Conservation (phyloP, 768 basidiomycete species). For the Leccinum truebloodii region DNA sequence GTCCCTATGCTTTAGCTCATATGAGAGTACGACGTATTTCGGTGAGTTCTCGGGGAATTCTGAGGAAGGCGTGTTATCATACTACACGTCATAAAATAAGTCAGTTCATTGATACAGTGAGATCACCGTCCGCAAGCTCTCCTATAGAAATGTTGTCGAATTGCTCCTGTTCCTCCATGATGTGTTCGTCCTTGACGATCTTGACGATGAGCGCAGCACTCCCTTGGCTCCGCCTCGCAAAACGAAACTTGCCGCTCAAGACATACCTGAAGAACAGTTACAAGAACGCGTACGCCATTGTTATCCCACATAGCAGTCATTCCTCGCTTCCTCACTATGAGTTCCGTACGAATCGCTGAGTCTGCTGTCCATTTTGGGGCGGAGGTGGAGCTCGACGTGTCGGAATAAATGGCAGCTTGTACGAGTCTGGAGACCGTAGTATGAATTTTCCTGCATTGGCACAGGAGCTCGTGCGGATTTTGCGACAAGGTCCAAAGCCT, state of each 20-base stretch:
- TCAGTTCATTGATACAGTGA: slow-evolving; percentile 1
- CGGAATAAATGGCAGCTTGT: slow-evolving; percentile 21
- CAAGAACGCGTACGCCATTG: slow-evolving; percentile 83
- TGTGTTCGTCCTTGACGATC: slow-evolving; percentile 80
- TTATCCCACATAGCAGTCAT: slow-evolving; percentile 95
- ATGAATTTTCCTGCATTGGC: slow-evolving; percentile 43
- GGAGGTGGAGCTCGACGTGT: slow-evolving; percentile 23
- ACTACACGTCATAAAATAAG: background rate
- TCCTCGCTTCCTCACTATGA: slow-evolving; percentile 93
- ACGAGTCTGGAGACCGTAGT: slow-evolving; percentile 38
- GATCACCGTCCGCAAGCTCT: slow-evolving; percentile 82
- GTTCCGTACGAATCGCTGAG: slow-evolving; percentile 78
- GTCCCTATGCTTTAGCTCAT: slow-evolving; percentile 77
- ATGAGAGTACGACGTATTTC: slow-evolving; percentile 80
- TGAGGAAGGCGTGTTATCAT: slow-evolving; percentile 30
- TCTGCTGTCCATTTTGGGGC: slow-evolving; percentile 77
- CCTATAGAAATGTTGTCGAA: slow-evolving; percentile 75
- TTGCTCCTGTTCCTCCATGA: slow-evolving; percentile 83
- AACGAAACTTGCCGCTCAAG: slow-evolving; percentile 68
- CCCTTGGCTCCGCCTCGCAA: slow-evolving; percentile 61
- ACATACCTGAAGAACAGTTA: slow-evolving; percentile 90
- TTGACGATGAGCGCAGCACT: slow-evolving; percentile 84
- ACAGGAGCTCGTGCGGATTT: slow-evolving; percentile 37
- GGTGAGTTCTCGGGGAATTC: slow-evolving; percentile 89
- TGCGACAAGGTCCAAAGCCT: slow-evolving; percentile 49